Conservation (phyloP, 768 basidiomycete species). For the Boletellus ananiceps region DNA sequence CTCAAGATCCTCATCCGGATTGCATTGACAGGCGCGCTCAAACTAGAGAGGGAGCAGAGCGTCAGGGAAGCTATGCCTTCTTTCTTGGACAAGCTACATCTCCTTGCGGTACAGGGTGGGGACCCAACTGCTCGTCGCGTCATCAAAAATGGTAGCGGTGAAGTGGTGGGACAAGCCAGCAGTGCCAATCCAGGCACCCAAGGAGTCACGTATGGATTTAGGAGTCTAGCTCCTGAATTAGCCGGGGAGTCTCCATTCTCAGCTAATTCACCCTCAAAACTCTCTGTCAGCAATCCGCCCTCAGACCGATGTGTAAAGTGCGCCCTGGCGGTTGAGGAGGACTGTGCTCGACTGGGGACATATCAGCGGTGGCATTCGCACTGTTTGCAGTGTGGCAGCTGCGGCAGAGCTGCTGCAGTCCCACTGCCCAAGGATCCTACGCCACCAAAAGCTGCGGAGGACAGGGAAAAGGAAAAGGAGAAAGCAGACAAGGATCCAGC, state of each 20-base stretch:
- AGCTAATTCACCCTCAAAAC: conserved; percentile 37
- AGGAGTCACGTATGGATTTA: conserved; percentile 88
- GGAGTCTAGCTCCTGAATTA: conserved; percentile 85
- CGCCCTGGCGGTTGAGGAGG: conserved; percentile 89
- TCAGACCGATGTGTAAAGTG: conserved; percentile 92
- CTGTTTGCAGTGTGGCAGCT: conserved; percentile 81
- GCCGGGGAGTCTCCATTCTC: conserved; percentile 84
- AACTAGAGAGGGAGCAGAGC: conserved; percentile 87
- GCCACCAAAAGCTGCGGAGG: conserved; percentile 48
- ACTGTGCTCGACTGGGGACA: conserved; percentile 92
- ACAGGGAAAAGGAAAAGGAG: conserved; percentile 41
- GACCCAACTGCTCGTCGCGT: conserved; percentile 74
- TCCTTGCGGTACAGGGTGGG: conserved; percentile 81
- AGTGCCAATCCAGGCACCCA: conserved; percentile 71
- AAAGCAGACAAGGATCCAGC: conserved; percentile 42
- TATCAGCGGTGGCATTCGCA: conserved; percentile 96
- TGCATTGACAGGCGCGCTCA: conserved; percentile 91
- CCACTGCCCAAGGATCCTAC: conserved; percentile 52
- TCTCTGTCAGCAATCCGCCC: conserved; percentile 65
- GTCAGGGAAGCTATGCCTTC: conserved; percentile 79
- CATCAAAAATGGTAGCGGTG: conserved; percentile 71
- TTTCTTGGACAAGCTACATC: conserved; percentile 90
- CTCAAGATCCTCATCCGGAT: conserved; percentile 99
- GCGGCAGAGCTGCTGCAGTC: conserved; percentile 72
- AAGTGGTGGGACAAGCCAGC: conserved; percentile 38